Conservation (phyloP, 2,329 filamentous ascomycete species). For the Aspergillus flavus region DNA sequence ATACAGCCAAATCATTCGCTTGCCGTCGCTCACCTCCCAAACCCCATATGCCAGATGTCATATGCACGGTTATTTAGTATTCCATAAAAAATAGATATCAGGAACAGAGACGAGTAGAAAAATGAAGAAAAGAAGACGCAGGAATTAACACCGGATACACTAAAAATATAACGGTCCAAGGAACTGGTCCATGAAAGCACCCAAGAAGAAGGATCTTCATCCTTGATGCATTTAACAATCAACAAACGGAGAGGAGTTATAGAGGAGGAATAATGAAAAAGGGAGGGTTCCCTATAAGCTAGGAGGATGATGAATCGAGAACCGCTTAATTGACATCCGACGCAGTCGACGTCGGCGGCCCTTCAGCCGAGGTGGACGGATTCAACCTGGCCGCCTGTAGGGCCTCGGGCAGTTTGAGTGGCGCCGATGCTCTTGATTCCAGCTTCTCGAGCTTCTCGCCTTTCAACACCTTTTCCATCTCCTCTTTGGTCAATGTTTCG, state of each 20-base stretch:
- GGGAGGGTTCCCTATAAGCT: not conserved
- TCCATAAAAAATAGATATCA: constrained; percentile 7
- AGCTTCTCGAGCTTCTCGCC: constrained; percentile 80
- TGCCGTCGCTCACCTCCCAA: constrained; percentile 5
- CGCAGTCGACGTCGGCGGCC: constrained; percentile 25
- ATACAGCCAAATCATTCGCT: constrained; percentile 14
- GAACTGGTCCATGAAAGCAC: not conserved
- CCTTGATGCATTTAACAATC: constrained; percentile 1
- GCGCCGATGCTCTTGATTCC: constrained; percentile 52
- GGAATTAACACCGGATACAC: constrained; percentile 6
- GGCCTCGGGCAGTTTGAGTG: constrained; percentile 68
- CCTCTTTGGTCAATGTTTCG: constrained; percentile 84
- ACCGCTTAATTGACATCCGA: constrained; percentile 15
- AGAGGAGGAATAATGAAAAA: not conserved
- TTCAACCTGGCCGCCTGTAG: constrained; percentile 35
- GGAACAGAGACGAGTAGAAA: constrained; percentile 10
- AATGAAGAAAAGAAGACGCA: constrained; percentile 6
- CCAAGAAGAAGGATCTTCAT: not conserved
- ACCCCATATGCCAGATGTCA: constrained; percentile 12
- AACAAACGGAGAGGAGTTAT: constrained; percentile 4
- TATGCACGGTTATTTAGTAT: constrained; percentile 11
- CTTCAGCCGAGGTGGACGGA: constrained; percentile 26
- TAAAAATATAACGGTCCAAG: not conserved
- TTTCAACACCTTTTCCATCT: constrained; percentile 86
- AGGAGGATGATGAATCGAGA: not conserved